phyloP scores from a whole-genome alignment of 2,329 filamentous ascomycete genomes.

The Stachybotrys chlorohalonatus region DNA sequence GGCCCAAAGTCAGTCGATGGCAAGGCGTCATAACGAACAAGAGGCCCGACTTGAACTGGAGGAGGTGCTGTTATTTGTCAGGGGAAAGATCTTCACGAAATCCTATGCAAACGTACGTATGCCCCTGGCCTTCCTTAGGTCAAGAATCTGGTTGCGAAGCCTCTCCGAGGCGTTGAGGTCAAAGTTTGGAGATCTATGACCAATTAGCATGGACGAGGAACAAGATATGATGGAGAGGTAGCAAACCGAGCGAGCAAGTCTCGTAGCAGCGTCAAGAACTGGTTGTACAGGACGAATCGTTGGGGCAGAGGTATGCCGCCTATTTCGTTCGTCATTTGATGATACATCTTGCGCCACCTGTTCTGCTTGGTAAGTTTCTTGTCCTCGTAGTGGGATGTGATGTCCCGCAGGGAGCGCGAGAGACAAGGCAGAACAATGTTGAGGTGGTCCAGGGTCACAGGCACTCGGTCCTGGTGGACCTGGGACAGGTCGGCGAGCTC shows the following conservation, averaged over 20 bases:
- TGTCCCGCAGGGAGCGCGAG: slow-evolving; percentile 41
- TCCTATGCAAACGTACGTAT: slow-evolving; percentile 32
- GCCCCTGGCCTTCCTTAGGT: slow-evolving; percentile 41
- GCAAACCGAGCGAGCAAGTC: slow-evolving; percentile 42
- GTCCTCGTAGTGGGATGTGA: slow-evolving; percentile 42
- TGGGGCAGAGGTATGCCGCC: slow-evolving; percentile 40
- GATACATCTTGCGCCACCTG: slow-evolving; percentile 51
- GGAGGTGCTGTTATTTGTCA: slow-evolving; percentile 22
- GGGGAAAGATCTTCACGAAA: neutral
- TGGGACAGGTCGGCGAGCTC: slow-evolving; percentile 46
- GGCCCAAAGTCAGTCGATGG: slow-evolving; percentile 6
- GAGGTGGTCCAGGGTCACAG: slow-evolving; percentile 44
- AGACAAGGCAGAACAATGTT: slow-evolving; percentile 48
- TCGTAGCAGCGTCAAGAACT: slow-evolving; percentile 39
- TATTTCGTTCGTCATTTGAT: slow-evolving; percentile 43
- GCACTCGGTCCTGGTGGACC: slow-evolving; percentile 38
- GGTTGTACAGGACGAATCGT: slow-evolving; percentile 47
- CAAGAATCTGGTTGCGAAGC: slow-evolving; percentile 37
- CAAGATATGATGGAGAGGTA: neutral
- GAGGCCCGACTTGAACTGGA: slow-evolving; percentile 21
- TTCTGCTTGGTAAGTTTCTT: slow-evolving; percentile 34
- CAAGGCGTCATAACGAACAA: slow-evolving; percentile 22
- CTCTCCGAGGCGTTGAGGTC: slow-evolving; percentile 46
- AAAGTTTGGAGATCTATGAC: slow-evolving; percentile 34
- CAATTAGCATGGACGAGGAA: slow-evolving; percentile 4